Evolutionary conservation across 331 rosid species (phyloP).

Genomic region (Saraca asoca): DNA sequence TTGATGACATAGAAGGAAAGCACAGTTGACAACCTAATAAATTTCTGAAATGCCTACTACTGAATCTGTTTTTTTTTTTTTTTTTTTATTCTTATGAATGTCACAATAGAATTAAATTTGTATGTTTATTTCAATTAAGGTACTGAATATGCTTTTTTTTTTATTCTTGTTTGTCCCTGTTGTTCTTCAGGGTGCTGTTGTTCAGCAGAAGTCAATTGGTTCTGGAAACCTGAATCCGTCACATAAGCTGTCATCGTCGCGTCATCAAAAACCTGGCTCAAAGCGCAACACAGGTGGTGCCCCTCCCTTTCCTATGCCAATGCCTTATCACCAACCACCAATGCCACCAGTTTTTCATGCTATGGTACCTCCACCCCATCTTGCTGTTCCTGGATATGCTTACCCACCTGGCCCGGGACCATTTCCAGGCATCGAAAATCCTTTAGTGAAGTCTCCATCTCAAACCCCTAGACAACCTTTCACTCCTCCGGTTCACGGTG

Average conservation of each 20-base stretch:
- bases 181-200: conserved; percentile 45
- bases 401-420: conserved; percentile 66
- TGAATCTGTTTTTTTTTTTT: not conserved
- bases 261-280: conserved; percentile 63
- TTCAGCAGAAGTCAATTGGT: conserved; percentile 57
- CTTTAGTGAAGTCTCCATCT: conserved; percentile 58
- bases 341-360: conserved; percentile 56
- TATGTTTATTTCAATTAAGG: conserved; percentile 11
- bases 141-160: conserved; percentile 17
- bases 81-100: not conserved
- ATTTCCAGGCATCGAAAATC: conserved; percentile 58
- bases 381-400: conserved; percentile 67
- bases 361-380: conserved; percentile 65
- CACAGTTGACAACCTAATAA: not conserved
- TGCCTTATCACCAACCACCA: conserved; percentile 62
- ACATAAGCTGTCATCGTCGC: conserved; percentile 55
- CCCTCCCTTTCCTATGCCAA: conserved; percentile 58
- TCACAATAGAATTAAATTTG: conserved; percentile 7
- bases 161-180: conserved; percentile 25
- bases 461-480: conserved; percentile 61
- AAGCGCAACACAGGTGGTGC: conserved; percentile 59
- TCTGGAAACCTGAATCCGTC: conserved; percentile 58
- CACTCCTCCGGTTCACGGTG: conserved; percentile 55
- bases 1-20: not conserved
- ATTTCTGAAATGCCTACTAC: not conserved